phyloP scores from a whole-genome alignment of 345 rosid species.

The Syzygium jambos region DNA sequence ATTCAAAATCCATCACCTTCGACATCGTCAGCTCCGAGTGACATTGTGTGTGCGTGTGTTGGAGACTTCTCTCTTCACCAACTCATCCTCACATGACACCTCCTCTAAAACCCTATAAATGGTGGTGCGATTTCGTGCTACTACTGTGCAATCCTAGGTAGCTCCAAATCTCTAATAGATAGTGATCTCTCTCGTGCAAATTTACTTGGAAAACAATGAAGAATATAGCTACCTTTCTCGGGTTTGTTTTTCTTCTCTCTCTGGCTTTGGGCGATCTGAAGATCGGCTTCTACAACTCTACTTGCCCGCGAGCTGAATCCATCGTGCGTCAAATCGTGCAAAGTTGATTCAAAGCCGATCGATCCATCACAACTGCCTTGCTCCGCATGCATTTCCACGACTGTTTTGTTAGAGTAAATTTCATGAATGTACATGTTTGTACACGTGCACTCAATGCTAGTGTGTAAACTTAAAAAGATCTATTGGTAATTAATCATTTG shows the following conservation, averaged over 20 bases:
- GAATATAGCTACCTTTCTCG: not conserved
- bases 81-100: not conserved
- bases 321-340: conserved; percentile 29
- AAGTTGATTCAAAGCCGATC: conserved; percentile 24
- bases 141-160: not conserved
- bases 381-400: conserved; percentile 88
- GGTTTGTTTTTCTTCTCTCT: conserved; percentile 2
- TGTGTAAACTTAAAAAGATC: not conserved
- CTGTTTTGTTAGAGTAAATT: conserved; percentile 55
- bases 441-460: not conserved
- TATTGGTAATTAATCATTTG: too few relatives aligned
- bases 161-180: not conserved
- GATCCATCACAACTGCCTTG: conserved; percentile 49
- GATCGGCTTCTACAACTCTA: conserved; percentile 40
- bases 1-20: not conserved
- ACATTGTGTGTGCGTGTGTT: not conserved
- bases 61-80: not conserved
- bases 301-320: conserved; percentile 61
- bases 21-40: not conserved
- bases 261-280: conserved; percentile 28
- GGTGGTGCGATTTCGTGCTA: not conserved
- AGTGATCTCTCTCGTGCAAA: not conserved
- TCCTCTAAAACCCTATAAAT: not conserved
- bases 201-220: not conserved
- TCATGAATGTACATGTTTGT: not conserved